Percentiles rank a stretch among this genome's conserved stretches.
Evolutionary conservation across 805 yeast species (phyloP).

Genomic region (Candida ponderosae): DNA sequence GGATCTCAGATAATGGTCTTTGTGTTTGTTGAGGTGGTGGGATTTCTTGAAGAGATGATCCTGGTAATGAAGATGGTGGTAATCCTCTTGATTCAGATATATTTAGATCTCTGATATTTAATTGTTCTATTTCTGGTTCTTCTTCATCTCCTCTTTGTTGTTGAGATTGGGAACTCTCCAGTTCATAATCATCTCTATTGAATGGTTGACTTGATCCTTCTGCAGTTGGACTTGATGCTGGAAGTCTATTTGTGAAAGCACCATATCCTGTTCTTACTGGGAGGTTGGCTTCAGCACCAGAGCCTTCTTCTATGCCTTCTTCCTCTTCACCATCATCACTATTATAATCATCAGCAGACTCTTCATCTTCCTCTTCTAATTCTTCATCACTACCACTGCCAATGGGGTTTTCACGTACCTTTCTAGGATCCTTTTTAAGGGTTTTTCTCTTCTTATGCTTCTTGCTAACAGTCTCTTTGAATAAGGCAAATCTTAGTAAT

Average conservation of each 20-base stretch:
- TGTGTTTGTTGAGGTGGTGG: neutral
- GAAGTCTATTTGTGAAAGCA: neutral
- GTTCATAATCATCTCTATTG: constrained; percentile 8
- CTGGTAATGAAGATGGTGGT: too few relatives aligned
- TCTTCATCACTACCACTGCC: constrained; percentile 24
- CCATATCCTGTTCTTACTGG: neutral
- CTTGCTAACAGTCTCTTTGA: constrained; percentile 53
- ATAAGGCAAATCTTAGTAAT: constrained; percentile 75
- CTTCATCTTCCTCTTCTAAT: constrained; percentile 3
- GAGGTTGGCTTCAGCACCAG: neutral
- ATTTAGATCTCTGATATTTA: too few relatives aligned
- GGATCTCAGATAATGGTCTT: neutral
- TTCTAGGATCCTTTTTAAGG: constrained; percentile 7
- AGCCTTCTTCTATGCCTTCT: constrained; percentile 7
- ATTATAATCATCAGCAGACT: constrained; percentile 7
- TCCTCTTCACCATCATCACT: constrained; percentile 21
- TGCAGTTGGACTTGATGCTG: neutral
- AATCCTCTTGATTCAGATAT: too few relatives aligned
- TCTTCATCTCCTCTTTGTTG: neutral
- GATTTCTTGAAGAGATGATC: too few relatives aligned
- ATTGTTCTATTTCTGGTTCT: neutral
- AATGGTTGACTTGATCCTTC: constrained; percentile 5
- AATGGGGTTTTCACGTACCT: constrained; percentile 22
- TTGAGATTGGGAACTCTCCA: constrained; percentile 6
- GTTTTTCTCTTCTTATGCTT: constrained; percentile 23